Conservation (phyloP, 1,284 basidiomycete species). For the Phellopilus nigrolimitatus region DNA sequence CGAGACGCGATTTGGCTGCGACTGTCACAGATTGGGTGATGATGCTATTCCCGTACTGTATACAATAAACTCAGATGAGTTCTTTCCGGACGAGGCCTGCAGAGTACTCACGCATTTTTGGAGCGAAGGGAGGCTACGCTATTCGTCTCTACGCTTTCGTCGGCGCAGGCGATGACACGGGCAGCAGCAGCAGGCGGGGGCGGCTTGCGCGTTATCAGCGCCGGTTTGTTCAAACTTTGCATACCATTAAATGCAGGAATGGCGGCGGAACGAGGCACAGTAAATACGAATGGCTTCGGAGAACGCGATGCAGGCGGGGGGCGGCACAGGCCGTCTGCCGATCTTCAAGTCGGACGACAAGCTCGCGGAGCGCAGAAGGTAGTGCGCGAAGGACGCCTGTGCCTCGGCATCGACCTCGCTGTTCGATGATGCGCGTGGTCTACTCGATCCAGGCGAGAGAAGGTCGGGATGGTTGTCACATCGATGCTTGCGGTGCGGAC, state of each 20-base stretch:
- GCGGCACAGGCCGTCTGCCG: conserved; percentile 50
- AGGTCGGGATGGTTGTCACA: conserved; percentile 19
- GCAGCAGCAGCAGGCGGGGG: conserved; percentile 27
- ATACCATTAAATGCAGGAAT: too few relatives aligned
- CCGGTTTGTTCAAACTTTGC: too few relatives aligned
- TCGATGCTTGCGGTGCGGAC: neutral
- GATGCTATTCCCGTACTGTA: too few relatives aligned
- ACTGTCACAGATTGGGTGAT: too few relatives aligned
- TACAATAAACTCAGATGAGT: neutral
- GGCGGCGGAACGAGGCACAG: too few relatives aligned
- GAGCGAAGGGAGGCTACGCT: conserved; percentile 44
- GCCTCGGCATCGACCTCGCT: conserved; percentile 25
- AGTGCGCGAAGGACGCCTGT: conserved; percentile 23
- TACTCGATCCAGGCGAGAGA: conserved; percentile 30
- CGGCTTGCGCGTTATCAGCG: too few relatives aligned
- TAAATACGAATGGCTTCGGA: too few relatives aligned
- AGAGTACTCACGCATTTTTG: conserved; percentile 54
- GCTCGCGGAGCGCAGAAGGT: conserved; percentile 39
- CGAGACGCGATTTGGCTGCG: too few relatives aligned
- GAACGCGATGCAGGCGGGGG: too few relatives aligned
- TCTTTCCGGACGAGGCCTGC: too few relatives aligned
- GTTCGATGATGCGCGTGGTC: conserved; percentile 37
- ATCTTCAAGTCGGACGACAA: conserved; percentile 50
- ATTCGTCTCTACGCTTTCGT: too few relatives aligned
- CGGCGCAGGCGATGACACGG: neutral